These are phyloP conservation scores for Eragrostis nindensis DNA, from an alignment of 176 grass and related monocot genomes.

Conservation along the genomic window DNA sequence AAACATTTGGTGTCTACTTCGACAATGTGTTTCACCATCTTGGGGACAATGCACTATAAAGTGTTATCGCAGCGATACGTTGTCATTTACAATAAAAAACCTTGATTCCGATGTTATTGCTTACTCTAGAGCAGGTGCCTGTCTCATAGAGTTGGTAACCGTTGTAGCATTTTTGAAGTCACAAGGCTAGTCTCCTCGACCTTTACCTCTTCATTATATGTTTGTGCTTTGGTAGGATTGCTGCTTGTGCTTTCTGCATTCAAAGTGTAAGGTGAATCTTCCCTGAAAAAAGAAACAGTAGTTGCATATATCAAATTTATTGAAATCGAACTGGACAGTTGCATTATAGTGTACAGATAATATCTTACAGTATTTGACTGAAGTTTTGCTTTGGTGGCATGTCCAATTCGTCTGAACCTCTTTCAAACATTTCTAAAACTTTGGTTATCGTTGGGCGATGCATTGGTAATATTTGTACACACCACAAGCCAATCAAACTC, in stretches of 20 bases:
- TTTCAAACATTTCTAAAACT: conserved; percentile 71
- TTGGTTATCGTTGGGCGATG: conserved; percentile 63
- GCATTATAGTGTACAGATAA: background rate
- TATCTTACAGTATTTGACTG: conserved; percentile 23
- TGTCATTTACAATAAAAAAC: background rate
- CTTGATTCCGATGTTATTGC: background rate
- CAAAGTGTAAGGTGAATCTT: background rate
- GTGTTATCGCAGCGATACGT: background rate
- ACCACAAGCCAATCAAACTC: conserved; percentile 68
- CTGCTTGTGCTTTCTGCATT: conserved; percentile 6
- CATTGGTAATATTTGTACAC: conserved; percentile 45
- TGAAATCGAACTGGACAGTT: background rate
- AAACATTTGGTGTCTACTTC: no score
- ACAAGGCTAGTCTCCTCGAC: background rate
- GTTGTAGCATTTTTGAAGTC: background rate
- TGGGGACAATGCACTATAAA: background rate
- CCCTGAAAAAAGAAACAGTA: background rate
- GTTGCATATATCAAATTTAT: background rate
- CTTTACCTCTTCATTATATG: conserved; percentile 3
- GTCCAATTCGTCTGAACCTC: conserved; percentile 36
- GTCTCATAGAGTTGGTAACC: background rate
- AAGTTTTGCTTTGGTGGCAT: conserved; percentile 48
- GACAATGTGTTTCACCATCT: background rate
- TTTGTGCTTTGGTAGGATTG: background rate
- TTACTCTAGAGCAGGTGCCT: background rate